Conservation (phyloP, 2,329 filamentous ascomycete genomes). For the Diplodia seriata region DNA sequence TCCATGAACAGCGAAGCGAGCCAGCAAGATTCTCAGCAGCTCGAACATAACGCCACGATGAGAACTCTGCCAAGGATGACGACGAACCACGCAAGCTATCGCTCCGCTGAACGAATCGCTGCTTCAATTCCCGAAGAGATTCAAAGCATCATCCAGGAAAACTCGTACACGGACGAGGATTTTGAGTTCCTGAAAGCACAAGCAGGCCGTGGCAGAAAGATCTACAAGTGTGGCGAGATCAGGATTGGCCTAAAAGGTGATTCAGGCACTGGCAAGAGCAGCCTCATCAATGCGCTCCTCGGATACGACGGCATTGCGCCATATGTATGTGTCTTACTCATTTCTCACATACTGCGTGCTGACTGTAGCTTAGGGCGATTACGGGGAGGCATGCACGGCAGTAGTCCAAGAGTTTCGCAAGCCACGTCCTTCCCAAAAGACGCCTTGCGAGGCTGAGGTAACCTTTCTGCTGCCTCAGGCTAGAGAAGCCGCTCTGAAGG, state of each 20-base stretch:
- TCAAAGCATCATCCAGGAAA: background rate
- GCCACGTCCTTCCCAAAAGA: background rate
- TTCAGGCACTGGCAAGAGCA: background rate
- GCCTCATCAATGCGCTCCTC: too few relatives aligned
- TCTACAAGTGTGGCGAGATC: background rate
- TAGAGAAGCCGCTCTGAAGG: background rate
- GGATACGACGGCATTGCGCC: background rate
- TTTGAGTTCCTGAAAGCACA: background rate
- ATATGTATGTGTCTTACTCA: background rate
- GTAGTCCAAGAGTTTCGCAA: conserved; percentile 18
- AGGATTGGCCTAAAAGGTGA: background rate
- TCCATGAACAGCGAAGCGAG: background rate
- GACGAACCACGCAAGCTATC: background rate
- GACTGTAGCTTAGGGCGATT: background rate
- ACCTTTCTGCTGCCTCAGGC: background rate
- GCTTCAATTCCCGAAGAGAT: background rate
- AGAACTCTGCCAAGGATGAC: background rate
- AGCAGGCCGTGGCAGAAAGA: background rate
- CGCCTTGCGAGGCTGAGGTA: background rate
- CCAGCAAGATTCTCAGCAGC: too few relatives aligned
- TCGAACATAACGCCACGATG: background rate
- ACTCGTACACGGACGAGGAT: background rate
- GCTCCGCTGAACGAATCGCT: background rate
- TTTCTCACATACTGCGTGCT: background rate
- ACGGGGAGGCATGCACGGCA: background rate